These are phyloP conservation scores for Limnanthes douglasii DNA, from an alignment of 345 rosid species.

Conservation along the genomic window DNA sequence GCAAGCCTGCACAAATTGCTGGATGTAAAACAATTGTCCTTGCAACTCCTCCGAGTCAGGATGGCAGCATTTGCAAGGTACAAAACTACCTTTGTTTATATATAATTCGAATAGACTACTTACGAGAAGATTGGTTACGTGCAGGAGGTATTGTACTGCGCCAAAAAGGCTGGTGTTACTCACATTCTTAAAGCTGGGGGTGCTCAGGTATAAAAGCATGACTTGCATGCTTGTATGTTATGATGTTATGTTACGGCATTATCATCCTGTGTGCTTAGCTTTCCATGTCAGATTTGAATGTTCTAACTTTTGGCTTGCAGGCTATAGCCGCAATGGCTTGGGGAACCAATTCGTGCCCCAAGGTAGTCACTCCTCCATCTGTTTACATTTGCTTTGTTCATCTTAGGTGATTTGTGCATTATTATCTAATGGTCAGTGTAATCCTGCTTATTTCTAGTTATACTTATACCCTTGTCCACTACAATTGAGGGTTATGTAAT, in stretches of 20 bases:
- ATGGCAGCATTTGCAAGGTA: constrained; percentile 89
- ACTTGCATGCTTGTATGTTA: neutral
- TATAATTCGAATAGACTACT: neutral
- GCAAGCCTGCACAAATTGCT: constrained; percentile 90
- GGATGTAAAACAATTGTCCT: constrained; percentile 79
- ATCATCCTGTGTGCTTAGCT: neutral
- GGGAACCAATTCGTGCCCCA: constrained; percentile 95
- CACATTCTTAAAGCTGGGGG: constrained; percentile 95
- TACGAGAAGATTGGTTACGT: constrained; percentile 1
- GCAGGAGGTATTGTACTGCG: constrained; percentile 83
- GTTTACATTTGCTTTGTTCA: constrained; percentile 2
- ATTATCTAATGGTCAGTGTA: no score
- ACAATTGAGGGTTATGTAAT: no score
- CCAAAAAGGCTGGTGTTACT: constrained; percentile 88
- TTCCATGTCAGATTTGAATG: neutral
- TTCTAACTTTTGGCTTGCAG: constrained; percentile 18
- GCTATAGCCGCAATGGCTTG: constrained; percentile 97
- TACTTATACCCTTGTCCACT: no score
- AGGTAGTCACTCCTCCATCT: constrained; percentile 25
- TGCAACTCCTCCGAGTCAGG: constrained; percentile 74
- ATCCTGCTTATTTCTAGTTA: no score
- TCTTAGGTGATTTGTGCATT: no score
- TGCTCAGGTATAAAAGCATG: constrained; percentile 51
- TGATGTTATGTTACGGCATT: neutral
- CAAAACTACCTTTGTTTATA: neutral